A percentile compares a stretch with the other conserved stretches of the same genome.
These are phyloP conservation scores for Cyberlindnera mrakii DNA, from an alignment of 805 yeast species.

Conservation along the genomic window DNA sequence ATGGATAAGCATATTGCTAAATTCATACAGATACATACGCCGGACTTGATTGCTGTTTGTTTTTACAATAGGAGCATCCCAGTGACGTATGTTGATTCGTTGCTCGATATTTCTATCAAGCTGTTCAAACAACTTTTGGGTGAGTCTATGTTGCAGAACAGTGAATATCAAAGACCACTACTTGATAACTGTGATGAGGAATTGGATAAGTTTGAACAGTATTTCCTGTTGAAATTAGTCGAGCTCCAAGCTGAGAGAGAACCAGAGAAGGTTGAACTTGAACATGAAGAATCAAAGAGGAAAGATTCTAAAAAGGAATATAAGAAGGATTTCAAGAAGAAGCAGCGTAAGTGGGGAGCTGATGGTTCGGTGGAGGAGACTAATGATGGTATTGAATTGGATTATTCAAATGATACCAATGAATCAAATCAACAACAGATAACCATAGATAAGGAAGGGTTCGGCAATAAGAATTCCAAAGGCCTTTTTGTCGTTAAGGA, in stretches of 20 bases:
- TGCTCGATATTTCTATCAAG: conserved; percentile 25
- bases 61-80: conserved; percentile 35
- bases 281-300: conserved; percentile 7
- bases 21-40: conserved; percentile 35
- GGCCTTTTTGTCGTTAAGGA: conserved; percentile 68
- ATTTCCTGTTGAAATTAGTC: conserved; percentile 31
- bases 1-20: conserved; percentile 33
- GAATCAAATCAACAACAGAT: conserved; percentile 1
- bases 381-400: conserved; percentile 36
- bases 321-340: conserved; percentile 26
- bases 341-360: conserved; percentile 58
- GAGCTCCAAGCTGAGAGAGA: conserved; percentile 16
- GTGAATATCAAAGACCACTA: conserved; percentile 25
- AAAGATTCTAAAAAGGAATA: conserved; percentile 4
- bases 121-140: conserved; percentile 28
- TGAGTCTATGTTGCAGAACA: conserved; percentile 21
- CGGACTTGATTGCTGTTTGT: conserved; percentile 38
- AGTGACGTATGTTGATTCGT: conserved; percentile 28
- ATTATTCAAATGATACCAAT: conserved; percentile 40
- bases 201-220: conserved; percentile 31
- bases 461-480: conserved; percentile 34
- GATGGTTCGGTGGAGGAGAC: conserved; percentile 49
- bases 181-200: conserved; percentile 27
- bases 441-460: conserved; percentile 25
- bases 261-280: conserved; percentile 1